Evolutionary conservation across 1,284 basidiomycete genomes (phyloP).

Genomic region (Cutaneotrichosporon mucoides): DNA sequence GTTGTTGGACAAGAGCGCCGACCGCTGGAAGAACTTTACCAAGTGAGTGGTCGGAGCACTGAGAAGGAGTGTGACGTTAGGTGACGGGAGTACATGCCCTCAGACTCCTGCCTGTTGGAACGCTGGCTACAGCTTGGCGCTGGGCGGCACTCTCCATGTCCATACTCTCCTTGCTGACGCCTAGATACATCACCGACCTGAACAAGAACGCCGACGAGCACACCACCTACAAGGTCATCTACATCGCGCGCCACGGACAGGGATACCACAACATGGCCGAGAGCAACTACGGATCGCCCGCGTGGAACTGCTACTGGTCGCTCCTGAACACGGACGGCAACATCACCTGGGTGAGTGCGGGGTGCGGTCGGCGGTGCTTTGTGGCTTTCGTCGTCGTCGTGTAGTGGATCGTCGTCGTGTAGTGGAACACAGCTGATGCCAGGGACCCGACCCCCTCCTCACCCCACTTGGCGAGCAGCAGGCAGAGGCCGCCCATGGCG

Average conservation of each 20-base stretch:
- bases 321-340: slow-evolving; percentile 30
- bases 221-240: slow-evolving; percentile 45
- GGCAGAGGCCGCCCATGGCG: slow-evolving; percentile 24
- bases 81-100: too few species aligned
- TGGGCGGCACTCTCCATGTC: not conserved
- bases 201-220: slow-evolving; percentile 27
- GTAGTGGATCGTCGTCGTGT: too few species aligned
- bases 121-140: too few species aligned
- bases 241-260: slow-evolving; percentile 47
- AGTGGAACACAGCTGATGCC: slow-evolving; percentile 11
- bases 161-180: not conserved
- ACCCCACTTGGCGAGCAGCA: slow-evolving; percentile 29
- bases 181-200: slow-evolving; percentile 25
- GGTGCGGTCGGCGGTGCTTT: too few species aligned
- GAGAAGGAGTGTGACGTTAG: too few species aligned
- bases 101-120: too few species aligned
- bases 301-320: slow-evolving; percentile 41
- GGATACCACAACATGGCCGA: slow-evolving; percentile 40
- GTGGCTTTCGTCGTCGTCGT: too few species aligned
- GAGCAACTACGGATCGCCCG: slow-evolving; percentile 35
- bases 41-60: not conserved
- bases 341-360: slow-evolving; percentile 25
- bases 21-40: slow-evolving; percentile 25
- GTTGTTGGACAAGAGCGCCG: slow-evolving; percentile 30
- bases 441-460: slow-evolving; percentile 41